Conservation (phyloP, 129 eudicot species). For the Flaveria sonorensis region DNA sequence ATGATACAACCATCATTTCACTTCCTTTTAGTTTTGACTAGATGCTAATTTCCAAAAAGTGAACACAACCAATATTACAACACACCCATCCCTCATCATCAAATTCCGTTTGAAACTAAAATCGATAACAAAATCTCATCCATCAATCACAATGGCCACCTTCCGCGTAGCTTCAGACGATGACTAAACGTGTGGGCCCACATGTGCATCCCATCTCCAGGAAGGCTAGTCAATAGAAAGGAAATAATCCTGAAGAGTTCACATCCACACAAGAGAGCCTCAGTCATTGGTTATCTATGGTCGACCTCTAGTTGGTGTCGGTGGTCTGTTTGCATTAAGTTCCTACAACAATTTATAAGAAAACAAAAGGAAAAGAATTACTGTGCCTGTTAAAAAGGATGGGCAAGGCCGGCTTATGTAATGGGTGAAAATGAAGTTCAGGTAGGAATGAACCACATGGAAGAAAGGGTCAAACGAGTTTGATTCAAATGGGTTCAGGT, state of each 20-base stretch:
- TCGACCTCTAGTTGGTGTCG: slow-evolving; percentile 96
- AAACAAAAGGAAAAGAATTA: background rate
- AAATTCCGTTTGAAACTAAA: background rate
- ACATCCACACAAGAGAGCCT: slow-evolving; percentile 87
- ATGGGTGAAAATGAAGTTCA: background rate
- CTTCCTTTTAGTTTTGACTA: background rate
- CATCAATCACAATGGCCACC: background rate
- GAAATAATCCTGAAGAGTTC: slow-evolving; percentile 13
- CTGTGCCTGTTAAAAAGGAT: background rate
- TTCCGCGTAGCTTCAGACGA: background rate
- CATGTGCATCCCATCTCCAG: background rate
- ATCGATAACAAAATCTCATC: background rate
- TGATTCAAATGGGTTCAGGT: no score
- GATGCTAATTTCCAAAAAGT: background rate
- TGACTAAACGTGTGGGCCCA: background rate
- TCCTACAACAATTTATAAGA: slow-evolving; percentile 40
- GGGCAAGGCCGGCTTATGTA: background rate
- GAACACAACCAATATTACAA: background rate
- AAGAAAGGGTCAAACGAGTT: background rate
- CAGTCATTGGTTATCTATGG: slow-evolving; percentile 79
- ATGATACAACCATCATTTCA: background rate
- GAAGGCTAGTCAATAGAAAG: background rate
- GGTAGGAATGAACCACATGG: background rate
- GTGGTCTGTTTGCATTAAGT: slow-evolving; percentile 40
- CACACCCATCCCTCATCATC: background rate